These are phyloP conservation scores for Digitaria exilis DNA, from an alignment of 202 grass and related monocot genomes.

Conservation along the genomic window DNA sequence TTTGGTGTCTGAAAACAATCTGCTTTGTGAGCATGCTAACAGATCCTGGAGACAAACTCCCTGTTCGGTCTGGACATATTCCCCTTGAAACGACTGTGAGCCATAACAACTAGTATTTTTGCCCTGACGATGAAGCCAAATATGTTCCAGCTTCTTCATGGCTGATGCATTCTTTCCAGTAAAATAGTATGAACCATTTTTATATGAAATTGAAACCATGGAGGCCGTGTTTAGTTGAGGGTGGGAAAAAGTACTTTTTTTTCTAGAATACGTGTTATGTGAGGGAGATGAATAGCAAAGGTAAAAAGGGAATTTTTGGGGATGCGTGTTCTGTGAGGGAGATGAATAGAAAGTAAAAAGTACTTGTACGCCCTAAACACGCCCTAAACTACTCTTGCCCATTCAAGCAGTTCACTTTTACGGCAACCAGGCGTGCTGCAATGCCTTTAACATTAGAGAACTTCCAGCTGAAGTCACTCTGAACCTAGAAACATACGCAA, in stretches of 20 bases:
- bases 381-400: not conserved
- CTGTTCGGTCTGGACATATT: not conserved
- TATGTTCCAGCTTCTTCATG: not conserved
- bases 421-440: constrained; percentile 20
- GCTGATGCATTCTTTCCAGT: not conserved
- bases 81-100: not conserved
- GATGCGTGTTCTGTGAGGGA: too few relatives aligned
- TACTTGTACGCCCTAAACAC: too few relatives aligned
- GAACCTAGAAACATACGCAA: not conserved
- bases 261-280: too few relatives aligned
- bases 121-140: not conserved
- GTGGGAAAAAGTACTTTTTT: too few relatives aligned
- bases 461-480: constrained; percentile 26
- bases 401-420: constrained; percentile 8
- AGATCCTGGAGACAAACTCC: not conserved
- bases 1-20: not conserved
- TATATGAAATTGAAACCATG: not conserved
- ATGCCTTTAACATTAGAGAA: constrained; percentile 12
- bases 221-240: too few relatives aligned
- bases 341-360: too few relatives aligned
- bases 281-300: too few relatives aligned
- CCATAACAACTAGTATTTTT: not conserved
- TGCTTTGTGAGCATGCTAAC: constrained; percentile 7
- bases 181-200: not conserved
- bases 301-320: too few relatives aligned